Evolutionary conservation across 257 asterid species (phyloP), one percentile per base, ranked within the genome.

Genomic region (Lantana camara): DNA sequence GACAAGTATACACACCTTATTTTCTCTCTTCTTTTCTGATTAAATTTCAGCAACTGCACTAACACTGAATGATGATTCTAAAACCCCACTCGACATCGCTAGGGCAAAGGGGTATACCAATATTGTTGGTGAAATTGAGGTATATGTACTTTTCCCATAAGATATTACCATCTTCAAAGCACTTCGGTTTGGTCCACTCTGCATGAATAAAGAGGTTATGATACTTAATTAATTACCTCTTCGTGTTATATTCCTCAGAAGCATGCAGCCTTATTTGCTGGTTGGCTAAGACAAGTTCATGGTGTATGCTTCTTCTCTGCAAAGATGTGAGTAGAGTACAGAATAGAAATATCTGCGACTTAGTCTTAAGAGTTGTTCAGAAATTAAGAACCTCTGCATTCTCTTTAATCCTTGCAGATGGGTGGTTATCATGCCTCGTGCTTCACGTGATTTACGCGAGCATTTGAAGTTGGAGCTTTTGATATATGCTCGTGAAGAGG

Each of bases 391-490:
- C 40, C 35, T 35, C 40, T 4, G 40, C 7, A 5, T 64, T 35
- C 11, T n/a, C 30, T 45, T 45, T 72, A 10, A 51, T 62, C 16
- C 30, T 16, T 80, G 67, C 79, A 91, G 98, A 40, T 94, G 97
- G 96, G 98, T 83, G 76, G 98, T 81, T 41, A 80, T 94, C 57
- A 27, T 88, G 69, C 99, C 99, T 24, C 80, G 95, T 73, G 98
- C 96, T 22, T 83, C 95, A 35, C 89, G 82, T 38, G 86, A 67
- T 73, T 82, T 66, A 11, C 69, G 73, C 66, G 84, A 82, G 70
- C 96, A 96, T 65, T 86, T 84, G 75, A 90, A 71, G 82, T 74
- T 90, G 89, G 99, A 94, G 89, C 95, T 94, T 81, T 95, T 86
- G 7, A 71, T 94, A 63, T 94, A 94, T 58, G 17, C 82, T 29